These are phyloP conservation scores for Ophiorrhiza pumila DNA, from an alignment of 257 asterid genomes.

Conservation along the genomic window DNA sequence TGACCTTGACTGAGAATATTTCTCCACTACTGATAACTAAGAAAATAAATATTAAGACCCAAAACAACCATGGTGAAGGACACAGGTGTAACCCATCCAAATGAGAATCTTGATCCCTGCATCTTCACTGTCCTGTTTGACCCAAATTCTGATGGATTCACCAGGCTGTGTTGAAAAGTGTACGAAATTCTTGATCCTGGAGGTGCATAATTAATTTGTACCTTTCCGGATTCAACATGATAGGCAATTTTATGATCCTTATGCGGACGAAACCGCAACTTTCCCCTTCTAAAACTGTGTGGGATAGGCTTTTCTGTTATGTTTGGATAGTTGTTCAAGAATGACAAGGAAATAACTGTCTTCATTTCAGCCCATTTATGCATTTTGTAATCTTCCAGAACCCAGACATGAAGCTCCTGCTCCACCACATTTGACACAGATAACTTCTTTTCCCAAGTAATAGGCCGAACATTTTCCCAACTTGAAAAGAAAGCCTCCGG, in stretches of 20 bases:
- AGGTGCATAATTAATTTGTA: neutral
- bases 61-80: neutral
- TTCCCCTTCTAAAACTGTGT: neutral
- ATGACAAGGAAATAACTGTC: slow-evolving; percentile 22
- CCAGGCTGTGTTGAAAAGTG: neutral
- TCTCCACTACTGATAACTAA: neutral
- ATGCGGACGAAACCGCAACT: neutral
- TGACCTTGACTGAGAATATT: neutral
- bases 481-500: neutral
- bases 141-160: neutral
- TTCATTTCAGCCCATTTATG: slow-evolving; percentile 22
- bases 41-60: neutral
- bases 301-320: neutral
- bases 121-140: neutral
- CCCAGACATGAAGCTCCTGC: slow-evolving; percentile 19
- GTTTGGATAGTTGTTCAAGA: slow-evolving; percentile 9
- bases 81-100: neutral
- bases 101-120: neutral
- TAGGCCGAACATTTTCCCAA: neutral
- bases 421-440: slow-evolving; percentile 13
- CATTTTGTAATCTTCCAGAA: slow-evolving; percentile 27
- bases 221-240: neutral
- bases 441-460: slow-evolving; percentile 32
- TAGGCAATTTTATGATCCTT: neutral
- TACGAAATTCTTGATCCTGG: neutral